A percentile compares a stretch with the other conserved stretches of the same genome.
Evolutionary conservation across 257 asterid genomes (phyloP).

Genomic region (Thymus quinquecostatus): DNA sequence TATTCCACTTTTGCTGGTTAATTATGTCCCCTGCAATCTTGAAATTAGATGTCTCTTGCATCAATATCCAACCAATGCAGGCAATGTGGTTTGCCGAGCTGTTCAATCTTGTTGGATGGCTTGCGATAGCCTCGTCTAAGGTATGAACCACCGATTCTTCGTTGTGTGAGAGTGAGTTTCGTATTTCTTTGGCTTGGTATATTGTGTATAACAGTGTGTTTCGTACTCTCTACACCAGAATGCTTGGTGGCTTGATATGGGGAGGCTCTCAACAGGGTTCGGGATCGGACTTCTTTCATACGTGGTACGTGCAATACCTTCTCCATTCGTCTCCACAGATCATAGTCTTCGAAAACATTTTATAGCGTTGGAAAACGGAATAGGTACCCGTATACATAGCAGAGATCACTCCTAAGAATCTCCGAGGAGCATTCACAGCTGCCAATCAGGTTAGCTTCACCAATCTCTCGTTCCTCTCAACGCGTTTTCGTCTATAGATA

Average conservation of each 20-base stretch:
- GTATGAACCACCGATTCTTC: conserved; percentile 36
- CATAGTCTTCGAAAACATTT: conserved; percentile 18
- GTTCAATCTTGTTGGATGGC: conserved; percentile 74
- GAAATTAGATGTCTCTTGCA: conserved; percentile 9
- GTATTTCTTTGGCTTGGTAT: background rate
- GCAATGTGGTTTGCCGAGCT: conserved; percentile 82
- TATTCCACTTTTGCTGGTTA: background rate
- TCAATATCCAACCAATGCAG: conserved; percentile 45
- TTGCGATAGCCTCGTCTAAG: conserved; percentile 68
- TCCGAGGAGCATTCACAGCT: conserved; percentile 84
- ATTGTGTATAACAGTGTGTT: background rate
- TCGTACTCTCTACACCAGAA: conserved; percentile 47
- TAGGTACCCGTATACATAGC: conserved; percentile 96
- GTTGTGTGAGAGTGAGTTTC: background rate
- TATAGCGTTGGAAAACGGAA: conserved; percentile 28
- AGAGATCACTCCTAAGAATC: conserved; percentile 86
- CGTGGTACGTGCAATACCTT: conserved; percentile 50
- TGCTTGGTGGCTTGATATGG: conserved; percentile 76
- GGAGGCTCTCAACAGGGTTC: conserved; percentile 75
- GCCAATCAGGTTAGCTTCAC: conserved; percentile 66
- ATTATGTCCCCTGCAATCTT: background rate
- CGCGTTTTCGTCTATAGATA: background rate
- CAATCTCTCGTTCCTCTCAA: background rate
- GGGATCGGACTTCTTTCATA: conserved; percentile 85
- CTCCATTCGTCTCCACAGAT: background rate